Base-by-base conservation (phyloP, 176 grass and related monocot genomes). In the Pontederia paniculata region DNA sequence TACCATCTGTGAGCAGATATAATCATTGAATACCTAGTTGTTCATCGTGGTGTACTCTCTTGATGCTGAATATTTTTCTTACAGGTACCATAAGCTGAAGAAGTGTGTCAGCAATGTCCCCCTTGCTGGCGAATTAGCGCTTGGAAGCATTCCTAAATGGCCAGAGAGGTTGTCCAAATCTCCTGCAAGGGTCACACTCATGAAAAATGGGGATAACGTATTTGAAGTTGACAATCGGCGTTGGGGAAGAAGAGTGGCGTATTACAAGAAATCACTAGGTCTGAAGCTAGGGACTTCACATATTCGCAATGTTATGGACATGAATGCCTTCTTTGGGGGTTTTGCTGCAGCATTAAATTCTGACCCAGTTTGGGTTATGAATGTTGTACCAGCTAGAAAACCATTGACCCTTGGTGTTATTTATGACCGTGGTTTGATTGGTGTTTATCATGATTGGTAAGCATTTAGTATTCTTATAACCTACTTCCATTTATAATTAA, bases 401-500 rank as follows among this genome's bases (percentile, higher is more conserved):
- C 86, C 72, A 1, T 68, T 84, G 21, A 91, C 86, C 50, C 82
- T 97, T 45, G 80, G 70, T 42, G 60, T 84, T 68, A 84, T 90
- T 62, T 97, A 81, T 75, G 93, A 91, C 23, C 83, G 86, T 74
- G 83, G 93, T 11, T 74, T 90, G 49, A 82, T 91, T 80, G 93
- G 93, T 48, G 77, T 97, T 45, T 97, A 97, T 71, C 93, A 97
- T 63, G 86, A 97, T 44, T 91, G 93, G 93, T 90, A 74, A 62
- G 77, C 13, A 15, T 69, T 2, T 9, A 54, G 42, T 42, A 41
- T 12, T 52, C 59, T 47, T 11, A 12, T 21, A 12, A 59, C 25
- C 25, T 5, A 31, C 25, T 31, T 31, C 25, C 5, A 5, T 31
- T 31, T 1, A 31, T 31, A 5, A 31, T 31, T 31, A 31, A 31